Evolutionary conservation across 176 grass and related monocot genomes (phyloP).

Genomic region (Carex cristatella): DNA sequence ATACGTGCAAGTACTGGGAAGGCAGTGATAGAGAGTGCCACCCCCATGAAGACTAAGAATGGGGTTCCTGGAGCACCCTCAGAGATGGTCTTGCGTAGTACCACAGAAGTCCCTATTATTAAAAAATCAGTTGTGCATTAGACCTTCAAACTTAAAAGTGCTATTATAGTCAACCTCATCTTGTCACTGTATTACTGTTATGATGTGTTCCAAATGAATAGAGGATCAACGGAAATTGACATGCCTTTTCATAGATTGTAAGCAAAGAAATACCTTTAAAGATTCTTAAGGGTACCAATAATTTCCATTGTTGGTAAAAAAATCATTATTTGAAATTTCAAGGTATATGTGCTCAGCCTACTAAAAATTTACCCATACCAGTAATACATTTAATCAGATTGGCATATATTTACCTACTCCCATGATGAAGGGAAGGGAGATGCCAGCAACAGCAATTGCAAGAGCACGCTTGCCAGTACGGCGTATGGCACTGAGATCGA

Average conservation of each 20-base stretch:
- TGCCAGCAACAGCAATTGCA: slow-evolving; percentile 33
- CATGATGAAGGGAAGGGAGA: slow-evolving; percentile 34
- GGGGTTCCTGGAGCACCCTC: slow-evolving; percentile 17
- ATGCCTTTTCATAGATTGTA: background rate
- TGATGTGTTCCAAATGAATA: background rate
- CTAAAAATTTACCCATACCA: background rate
- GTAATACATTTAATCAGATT: background rate
- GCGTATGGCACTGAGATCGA: slow-evolving; percentile 27
- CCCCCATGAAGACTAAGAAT: slow-evolving; percentile 37
- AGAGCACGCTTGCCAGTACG: slow-evolving; percentile 36
- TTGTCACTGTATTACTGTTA: background rate
- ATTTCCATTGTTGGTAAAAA: background rate
- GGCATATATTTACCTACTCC: slow-evolving; percentile 25
- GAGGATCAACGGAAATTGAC: background rate
- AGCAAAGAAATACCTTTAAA: background rate
- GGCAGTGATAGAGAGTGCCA: slow-evolving; percentile 32
- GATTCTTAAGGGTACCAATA: background rate
- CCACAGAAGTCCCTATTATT: slow-evolving; percentile 21
- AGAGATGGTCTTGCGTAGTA: slow-evolving; percentile 22
- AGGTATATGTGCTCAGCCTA: background rate
- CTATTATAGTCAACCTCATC: background rate
- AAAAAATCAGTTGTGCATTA: background rate
- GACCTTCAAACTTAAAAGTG: background rate
- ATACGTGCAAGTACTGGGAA: slow-evolving; percentile 33
- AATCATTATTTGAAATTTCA: background rate